Evolutionary conservation across 768 basidiomycete species (phyloP), one percentile per base, ranked within the genome.

Genomic region (Mycena vitilis): DNA sequence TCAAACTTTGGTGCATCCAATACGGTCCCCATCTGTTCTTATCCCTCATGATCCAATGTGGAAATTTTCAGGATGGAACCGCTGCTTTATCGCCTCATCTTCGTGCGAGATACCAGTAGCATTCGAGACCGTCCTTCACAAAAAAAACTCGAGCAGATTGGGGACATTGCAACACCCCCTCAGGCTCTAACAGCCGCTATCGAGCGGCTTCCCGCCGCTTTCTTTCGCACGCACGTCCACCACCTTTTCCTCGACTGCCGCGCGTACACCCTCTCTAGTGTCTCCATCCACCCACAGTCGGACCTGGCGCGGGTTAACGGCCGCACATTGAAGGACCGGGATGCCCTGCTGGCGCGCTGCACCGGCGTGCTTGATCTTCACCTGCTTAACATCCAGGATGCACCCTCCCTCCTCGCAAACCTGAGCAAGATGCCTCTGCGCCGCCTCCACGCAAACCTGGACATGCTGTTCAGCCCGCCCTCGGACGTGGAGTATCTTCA

Each of bases 371-470:
- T 10, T 11, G 37, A 54, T 20, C 9, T 54, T 7, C 20, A 37
- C 36, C 36, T 54, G 15, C 37, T 37, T 36, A 54, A 38, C 20
- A 54, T 54, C 34, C 7, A 23, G 11, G 53, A 18, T 20, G 53
- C 53, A 5, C 37, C 53, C 18, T 37, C 37, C 16, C 37, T 54
- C 18, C 53, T 37, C 20, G 37, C 34, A 11, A 9, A 12, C 16
- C 9, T 54, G 7, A 36, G 53, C 18, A 5, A 9, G 0, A 54
- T 54, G 53, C 53, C 53, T 5, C 53, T 54, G 18, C 53, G 37
- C 53, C 53, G 18, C 53, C 53, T 54, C 36, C 16, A 37, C 37
- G 53, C 53, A 11, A 54, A 54, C 37, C 53, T 54, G n/a, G 36
- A 36, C 5, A 20, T 15, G 12, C 36, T 54, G 10, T 54, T 54